Evolutionary conservation across 2,329 filamentous ascomycete genomes (phyloP).

Genomic region (Alternaria metachromatica): DNA sequence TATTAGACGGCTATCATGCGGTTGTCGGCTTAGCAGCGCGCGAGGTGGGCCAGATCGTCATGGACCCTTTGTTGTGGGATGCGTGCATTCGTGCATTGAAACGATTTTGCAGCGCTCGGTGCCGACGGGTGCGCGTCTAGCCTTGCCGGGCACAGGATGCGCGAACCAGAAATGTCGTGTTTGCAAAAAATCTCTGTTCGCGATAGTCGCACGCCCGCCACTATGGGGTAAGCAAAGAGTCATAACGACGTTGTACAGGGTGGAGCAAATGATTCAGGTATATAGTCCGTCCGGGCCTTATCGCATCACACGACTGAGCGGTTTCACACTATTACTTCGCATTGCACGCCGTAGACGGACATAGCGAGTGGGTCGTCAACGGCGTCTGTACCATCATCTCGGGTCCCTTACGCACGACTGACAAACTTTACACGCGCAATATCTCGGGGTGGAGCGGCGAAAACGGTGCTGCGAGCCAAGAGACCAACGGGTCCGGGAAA

Average conservation of each 20-base stretch:
- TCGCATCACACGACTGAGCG: neutral
- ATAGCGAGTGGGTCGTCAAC: constrained; percentile 2
- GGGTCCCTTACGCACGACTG: neutral
- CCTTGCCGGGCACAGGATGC: neutral
- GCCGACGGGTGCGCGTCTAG: constrained; percentile 7
- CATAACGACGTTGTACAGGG: neutral
- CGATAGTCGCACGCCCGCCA: neutral
- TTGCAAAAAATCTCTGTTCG: neutral
- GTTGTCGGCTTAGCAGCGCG: neutral
- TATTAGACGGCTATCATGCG: constrained; percentile 1
- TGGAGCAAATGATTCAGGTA: constrained; percentile 14
- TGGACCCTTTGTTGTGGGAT: neutral
- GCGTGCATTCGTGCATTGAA: neutral
- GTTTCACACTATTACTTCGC: neutral
- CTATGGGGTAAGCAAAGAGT: constrained; percentile 1
- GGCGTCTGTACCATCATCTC: constrained; percentile 1
- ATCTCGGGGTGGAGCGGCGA: constrained; percentile 15
- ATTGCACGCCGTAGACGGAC: neutral
- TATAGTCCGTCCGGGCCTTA: neutral
- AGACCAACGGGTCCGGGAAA: neutral
- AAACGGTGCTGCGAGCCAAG: neutral
- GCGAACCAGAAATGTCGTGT: neutral
- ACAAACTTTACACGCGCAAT: neutral
- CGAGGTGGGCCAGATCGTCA: constrained; percentile 5
- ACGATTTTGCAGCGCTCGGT: neutral